A percentile compares a stretch with the other conserved stretches of the same genome.
These are phyloP conservation scores for Scleroderma bovista DNA, from an alignment of 768 basidiomycete species.

Conservation along the genomic window DNA sequence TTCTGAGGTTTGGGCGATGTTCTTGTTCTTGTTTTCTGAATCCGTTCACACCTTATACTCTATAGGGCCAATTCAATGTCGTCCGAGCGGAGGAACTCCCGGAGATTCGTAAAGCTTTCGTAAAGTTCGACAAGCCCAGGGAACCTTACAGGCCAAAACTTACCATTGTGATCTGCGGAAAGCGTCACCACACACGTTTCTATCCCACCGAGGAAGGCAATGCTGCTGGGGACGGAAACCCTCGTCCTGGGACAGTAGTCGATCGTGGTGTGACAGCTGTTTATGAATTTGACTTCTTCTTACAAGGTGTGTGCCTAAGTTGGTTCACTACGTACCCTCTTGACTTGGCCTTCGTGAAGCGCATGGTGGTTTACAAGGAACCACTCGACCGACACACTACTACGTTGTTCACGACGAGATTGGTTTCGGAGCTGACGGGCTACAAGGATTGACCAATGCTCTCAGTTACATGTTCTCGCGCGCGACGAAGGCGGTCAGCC, in stretches of 20 bases:
- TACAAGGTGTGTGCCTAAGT: slow-evolving; percentile 38
- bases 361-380: slow-evolving; percentile 43
- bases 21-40: not conserved
- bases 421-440: slow-evolving; percentile 40
- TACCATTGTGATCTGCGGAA: slow-evolving; percentile 51
- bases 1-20: slow-evolving; percentile 50
- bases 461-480: slow-evolving; percentile 54
- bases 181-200: slow-evolving; percentile 55
- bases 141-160: slow-evolving; percentile 40
- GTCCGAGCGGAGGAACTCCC: slow-evolving; percentile 42
- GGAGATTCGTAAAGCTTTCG: slow-evolving; percentile 38
- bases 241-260: slow-evolving; percentile 48
- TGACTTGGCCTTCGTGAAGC: slow-evolving; percentile 15
- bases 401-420: slow-evolving; percentile 53
- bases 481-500: slow-evolving; percentile 44
- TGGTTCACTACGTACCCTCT: not conserved
- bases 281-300: slow-evolving; percentile 52
- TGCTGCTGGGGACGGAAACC: slow-evolving; percentile 45
- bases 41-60: slow-evolving; percentile 7
- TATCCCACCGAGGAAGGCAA: slow-evolving; percentile 41
- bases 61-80: slow-evolving; percentile 43
- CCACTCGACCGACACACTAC: slow-evolving; percentile 50
- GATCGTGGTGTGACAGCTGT: slow-evolving; percentile 50
- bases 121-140: slow-evolving; percentile 31
- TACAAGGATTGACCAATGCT: slow-evolving; percentile 51